Conservation (phyloP, 2,329 filamentous ascomycete species). For the Gremmenia infestans region DNA sequence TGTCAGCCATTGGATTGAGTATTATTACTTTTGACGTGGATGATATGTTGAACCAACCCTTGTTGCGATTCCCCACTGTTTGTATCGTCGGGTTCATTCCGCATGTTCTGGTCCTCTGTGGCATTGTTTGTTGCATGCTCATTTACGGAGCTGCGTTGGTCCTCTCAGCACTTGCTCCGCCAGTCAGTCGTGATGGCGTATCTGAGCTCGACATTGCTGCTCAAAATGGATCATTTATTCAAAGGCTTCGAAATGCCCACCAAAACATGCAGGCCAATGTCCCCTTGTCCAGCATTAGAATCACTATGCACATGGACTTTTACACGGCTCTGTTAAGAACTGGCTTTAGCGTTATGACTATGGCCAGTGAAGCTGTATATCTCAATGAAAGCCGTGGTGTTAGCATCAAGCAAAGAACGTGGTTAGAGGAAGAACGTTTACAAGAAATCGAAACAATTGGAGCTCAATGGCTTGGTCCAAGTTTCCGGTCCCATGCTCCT, state of each 20-base stretch:
- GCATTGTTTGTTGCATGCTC: slow-evolving; percentile 67
- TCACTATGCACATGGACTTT: slow-evolving; percentile 89
- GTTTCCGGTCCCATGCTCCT: slow-evolving; percentile 24
- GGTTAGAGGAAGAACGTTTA: slow-evolving; percentile 84
- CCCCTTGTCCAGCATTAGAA: slow-evolving; percentile 72
- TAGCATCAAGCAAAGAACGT: slow-evolving; percentile 71
- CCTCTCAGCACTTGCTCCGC: slow-evolving; percentile 62
- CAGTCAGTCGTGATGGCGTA: slow-evolving; percentile 19
- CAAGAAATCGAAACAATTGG: slow-evolving; percentile 62
- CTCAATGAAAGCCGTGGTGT: slow-evolving; percentile 82
- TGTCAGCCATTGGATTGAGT: slow-evolving; percentile 78
- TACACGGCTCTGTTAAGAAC: slow-evolving; percentile 84
- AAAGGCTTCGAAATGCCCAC: slow-evolving; percentile 67
- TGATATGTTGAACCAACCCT: slow-evolving; percentile 55
- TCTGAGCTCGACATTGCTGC: slow-evolving; percentile 32
- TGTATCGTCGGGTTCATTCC: slow-evolving; percentile 94
- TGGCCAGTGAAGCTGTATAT: slow-evolving; percentile 93
- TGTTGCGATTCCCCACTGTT: slow-evolving; percentile 86
- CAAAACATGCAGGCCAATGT: slow-evolving; percentile 89
- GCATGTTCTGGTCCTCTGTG: slow-evolving; percentile 78
- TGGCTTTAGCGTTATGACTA: slow-evolving; percentile 83
- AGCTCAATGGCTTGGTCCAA: slow-evolving; percentile 31
- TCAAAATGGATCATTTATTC: slow-evolving; percentile 40
- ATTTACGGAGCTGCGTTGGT: slow-evolving; percentile 77
- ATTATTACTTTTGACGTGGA: slow-evolving; percentile 58